These are phyloP conservation scores for Ceratocystis ficicola DNA, from an alignment of 2,329 filamentous ascomycete genomes.

Conservation along the genomic window DNA sequence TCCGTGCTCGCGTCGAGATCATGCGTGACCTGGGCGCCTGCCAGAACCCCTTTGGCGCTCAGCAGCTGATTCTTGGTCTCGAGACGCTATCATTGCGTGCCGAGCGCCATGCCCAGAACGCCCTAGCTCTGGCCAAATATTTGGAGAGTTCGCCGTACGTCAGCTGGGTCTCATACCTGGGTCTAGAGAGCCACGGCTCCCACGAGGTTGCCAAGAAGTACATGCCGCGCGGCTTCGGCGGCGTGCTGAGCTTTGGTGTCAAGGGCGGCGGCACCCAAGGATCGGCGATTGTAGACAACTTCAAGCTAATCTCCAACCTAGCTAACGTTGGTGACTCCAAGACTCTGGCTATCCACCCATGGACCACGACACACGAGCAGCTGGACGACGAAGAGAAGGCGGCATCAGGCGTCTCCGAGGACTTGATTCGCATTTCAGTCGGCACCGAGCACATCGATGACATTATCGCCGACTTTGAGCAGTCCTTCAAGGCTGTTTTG, in stretches of 20 bases:
- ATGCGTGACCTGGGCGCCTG: constrained; percentile 73
- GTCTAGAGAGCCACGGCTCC: constrained; percentile 67
- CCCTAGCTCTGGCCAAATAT: constrained; percentile 67
- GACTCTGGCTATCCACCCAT: constrained; percentile 88
- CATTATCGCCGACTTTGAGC: constrained; percentile 89
- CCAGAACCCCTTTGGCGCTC: constrained; percentile 82
- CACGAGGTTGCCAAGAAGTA: constrained; percentile 79
- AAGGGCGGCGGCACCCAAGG: constrained; percentile 79
- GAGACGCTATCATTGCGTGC: constrained; percentile 81
- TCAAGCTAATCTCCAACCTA: constrained; percentile 90
- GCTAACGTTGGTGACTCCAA: constrained; percentile 95
- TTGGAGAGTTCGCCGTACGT: constrained; percentile 74
- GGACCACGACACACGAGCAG: constrained; percentile 92
- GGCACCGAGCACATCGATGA: constrained; percentile 96
- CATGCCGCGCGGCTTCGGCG: constrained; percentile 70
- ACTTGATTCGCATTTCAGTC: constrained; percentile 88
- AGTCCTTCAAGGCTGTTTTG: constrained; percentile 58
- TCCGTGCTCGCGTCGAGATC: constrained; percentile 78
- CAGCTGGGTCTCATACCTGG: constrained; percentile 87
- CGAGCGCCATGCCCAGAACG: constrained; percentile 78
- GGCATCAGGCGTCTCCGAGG: constrained; percentile 62
- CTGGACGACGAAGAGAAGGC: constrained; percentile 68
- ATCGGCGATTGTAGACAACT: constrained; percentile 78
- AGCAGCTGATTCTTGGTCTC: constrained; percentile 77
- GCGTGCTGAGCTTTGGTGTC: constrained; percentile 85